Base-by-base conservation (phyloP, 169 alveolate species). In the Cryptosporidium meleagridis region DNA sequence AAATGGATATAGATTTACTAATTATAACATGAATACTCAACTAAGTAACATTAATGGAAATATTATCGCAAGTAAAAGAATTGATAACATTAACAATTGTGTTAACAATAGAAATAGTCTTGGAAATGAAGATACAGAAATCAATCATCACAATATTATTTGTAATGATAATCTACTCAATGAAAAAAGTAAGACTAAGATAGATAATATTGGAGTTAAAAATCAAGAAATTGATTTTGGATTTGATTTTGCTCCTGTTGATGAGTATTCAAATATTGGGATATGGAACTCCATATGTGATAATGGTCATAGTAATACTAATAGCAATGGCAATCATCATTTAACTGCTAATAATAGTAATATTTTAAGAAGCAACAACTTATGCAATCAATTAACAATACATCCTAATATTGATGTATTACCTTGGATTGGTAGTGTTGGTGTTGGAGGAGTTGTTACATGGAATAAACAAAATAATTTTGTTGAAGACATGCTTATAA, bases 141-240 rank as follows among this genome's bases (percentile, higher is more conserved):
- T 73, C 26, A 62, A 37, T 53, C 68, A 58, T 53, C 86, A 55
- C 23, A 73, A 55, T 39, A 41, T 69, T 21, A 70, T 70, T 26
- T 39, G 45, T 29, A 73, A 52, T 52, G 55, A 58, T 21, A 73
- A 73, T 39, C 10, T 55, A 55, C 67, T 23, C 1, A 26, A 65
- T 31, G 72, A 65, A 65, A 65, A 65, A 29, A 65, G 51, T 65
- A 80, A 80, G 70, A 48, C 45, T 65, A 80, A 80, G 75, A 65
- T 65, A 62, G 75, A 75, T 41, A 39, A 41, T 31, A 45, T 61
- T 21, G 48, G 89, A 29, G 45, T 16, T 29, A 80, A 80, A 48
- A 80, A n/a, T 62, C 89, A 80, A n/a, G 89, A 65, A 62, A 62
- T 80, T n/a, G 89, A 80, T 39, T 80, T 80, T 45, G 89, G 75